A percentile compares a stretch with the other conserved stretches of the same genome.
These are phyloP conservation scores for Eucalyptus pauciflora DNA, from an alignment of 345 rosid species.

Conservation along the genomic window DNA sequence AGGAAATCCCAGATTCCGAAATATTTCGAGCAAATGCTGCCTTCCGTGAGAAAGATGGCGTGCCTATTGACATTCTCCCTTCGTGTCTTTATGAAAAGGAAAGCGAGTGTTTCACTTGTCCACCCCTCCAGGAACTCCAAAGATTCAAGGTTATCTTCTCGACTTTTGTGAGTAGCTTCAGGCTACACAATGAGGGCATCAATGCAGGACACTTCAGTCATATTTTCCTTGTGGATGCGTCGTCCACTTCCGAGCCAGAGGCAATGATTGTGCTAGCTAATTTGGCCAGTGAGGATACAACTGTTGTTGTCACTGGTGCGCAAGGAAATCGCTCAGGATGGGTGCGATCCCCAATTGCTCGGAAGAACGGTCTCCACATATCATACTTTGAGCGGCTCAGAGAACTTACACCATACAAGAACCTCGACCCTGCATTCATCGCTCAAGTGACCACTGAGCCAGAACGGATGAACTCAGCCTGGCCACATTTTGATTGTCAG, in stretches of 20 bases:
- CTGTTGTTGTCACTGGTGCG: background rate
- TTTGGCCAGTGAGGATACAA: background rate
- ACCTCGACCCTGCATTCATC: background rate
- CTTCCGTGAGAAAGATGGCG: no score
- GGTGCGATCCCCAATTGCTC: conserved; percentile 18
- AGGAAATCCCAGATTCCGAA: background rate
- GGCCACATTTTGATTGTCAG: background rate
- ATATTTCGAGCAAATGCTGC: no score
- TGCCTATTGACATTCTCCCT: background rate
- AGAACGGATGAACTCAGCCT: no score
- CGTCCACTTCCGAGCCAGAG: background rate
- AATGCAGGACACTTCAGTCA: background rate
- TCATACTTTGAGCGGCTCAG: conserved; percentile 23
- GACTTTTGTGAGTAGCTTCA: background rate
- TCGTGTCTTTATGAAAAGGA: background rate
- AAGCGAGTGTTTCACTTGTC: background rate
- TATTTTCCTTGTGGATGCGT: background rate
- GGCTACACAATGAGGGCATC: background rate
- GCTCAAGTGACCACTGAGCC: background rate
- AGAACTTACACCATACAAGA: background rate
- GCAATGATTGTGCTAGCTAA: background rate
- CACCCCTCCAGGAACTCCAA: background rate
- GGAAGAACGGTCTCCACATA: conserved; percentile 1
- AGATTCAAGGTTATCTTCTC: background rate
- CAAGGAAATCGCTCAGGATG: background rate